Evolutionary conservation across 805 yeast genomes (phyloP).

Genomic region (Candida sanyiensis): DNA sequence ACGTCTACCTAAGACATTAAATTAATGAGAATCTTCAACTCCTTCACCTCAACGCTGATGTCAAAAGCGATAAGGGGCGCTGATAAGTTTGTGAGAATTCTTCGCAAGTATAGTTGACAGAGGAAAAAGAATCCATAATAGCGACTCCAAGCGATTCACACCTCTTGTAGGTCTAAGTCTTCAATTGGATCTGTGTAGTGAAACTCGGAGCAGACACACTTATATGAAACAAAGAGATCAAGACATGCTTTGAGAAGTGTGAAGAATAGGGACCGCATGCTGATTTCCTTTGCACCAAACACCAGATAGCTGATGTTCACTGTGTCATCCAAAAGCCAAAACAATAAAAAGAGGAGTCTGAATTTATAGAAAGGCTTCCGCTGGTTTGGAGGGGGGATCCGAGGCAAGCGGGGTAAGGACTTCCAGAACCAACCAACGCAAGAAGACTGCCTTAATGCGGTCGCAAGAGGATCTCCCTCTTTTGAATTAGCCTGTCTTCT

Average conservation of each 20-base stretch:
- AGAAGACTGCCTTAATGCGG: slow-evolving; percentile 65
- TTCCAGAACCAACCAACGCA: slow-evolving; percentile 68
- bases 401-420: slow-evolving; percentile 69
- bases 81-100: slow-evolving; percentile 17
- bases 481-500: slow-evolving; percentile 81
- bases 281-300: slow-evolving; percentile 70
- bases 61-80: slow-evolving; percentile 17
- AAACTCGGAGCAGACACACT: slow-evolving; percentile 58
- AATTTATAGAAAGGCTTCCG: slow-evolving; percentile 71
- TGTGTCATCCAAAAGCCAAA: slow-evolving; percentile 89
- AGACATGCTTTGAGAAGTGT: slow-evolving; percentile 74
- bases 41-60: slow-evolving; percentile 22
- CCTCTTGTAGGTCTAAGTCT: slow-evolving; percentile 11
- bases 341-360: slow-evolving; percentile 62
- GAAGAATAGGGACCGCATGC: slow-evolving; percentile 58
- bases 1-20: slow-evolving; percentile 31
- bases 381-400: slow-evolving; percentile 62
- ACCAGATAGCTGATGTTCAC: slow-evolving; percentile 68
- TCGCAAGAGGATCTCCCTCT: slow-evolving; percentile 55
- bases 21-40: slow-evolving; percentile 29
- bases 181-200: slow-evolving; percentile 20
- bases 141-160: too few species aligned
- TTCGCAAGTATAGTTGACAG: slow-evolving; percentile 27
- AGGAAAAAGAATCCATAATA: slow-evolving; percentile 21
- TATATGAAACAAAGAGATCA: slow-evolving; percentile 68